These are phyloP conservation scores for Hypholoma fasciculare DNA, from an alignment of 768 basidiomycete species.

Conservation along the genomic window DNA sequence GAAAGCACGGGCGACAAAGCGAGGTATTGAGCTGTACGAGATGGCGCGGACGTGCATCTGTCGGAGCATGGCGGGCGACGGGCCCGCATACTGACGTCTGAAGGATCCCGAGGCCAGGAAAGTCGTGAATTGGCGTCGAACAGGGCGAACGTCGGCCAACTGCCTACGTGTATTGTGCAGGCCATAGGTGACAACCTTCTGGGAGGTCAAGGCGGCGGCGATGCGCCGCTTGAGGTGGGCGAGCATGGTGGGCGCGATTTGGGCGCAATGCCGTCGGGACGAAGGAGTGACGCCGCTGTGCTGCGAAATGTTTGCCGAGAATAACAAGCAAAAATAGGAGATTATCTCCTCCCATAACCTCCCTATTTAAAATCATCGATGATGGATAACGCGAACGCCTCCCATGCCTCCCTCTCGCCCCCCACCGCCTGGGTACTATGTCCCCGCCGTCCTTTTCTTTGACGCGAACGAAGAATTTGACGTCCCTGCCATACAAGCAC, in stretches of 20 bases:
- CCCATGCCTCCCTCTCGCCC: slow-evolving; percentile 30
- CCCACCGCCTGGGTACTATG: slow-evolving; percentile 71
- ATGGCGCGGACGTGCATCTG: slow-evolving; percentile 72
- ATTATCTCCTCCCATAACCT: not conserved
- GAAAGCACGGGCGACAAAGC: slow-evolving; percentile 85
- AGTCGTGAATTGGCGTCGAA: slow-evolving; percentile 60
- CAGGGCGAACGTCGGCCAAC: slow-evolving; percentile 34
- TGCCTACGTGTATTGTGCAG: slow-evolving; percentile 42
- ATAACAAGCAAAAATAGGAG: slow-evolving; percentile 18
- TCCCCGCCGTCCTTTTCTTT: slow-evolving; percentile 78
- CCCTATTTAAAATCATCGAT: not conserved
- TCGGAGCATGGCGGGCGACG: slow-evolving; percentile 47
- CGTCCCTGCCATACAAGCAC: slow-evolving; percentile 60
- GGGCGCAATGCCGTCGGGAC: not conserved
- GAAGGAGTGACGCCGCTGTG: not conserved
- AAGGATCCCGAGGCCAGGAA: slow-evolving; percentile 54
- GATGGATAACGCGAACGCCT: not conserved
- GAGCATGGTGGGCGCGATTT: slow-evolving; percentile 35
- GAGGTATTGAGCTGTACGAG: slow-evolving; percentile 88
- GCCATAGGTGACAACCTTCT: slow-evolving; percentile 57
- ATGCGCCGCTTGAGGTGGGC: slow-evolving; percentile 41
- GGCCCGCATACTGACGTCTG: slow-evolving; percentile 47
- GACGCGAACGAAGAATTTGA: slow-evolving; percentile 72
- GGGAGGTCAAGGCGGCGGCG: slow-evolving; percentile 26
- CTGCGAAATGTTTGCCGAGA: slow-evolving; percentile 5